Evolutionary conservation across 2,329 filamentous ascomycete species (phyloP).

Genomic region (Pestalotiopsis sp.): DNA sequence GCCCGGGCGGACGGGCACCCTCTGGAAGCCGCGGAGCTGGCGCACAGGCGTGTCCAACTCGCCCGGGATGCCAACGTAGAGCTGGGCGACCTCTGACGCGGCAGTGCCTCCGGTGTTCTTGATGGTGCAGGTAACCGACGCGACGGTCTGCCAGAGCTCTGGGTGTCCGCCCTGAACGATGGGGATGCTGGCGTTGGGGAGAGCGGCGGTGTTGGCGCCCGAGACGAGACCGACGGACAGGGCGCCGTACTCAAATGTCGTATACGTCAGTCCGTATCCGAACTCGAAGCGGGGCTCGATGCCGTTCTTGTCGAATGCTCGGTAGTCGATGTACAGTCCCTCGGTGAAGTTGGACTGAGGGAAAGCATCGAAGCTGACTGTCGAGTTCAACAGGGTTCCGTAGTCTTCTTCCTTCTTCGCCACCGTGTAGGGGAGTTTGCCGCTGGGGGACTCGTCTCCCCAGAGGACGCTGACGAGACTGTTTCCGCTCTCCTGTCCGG

Average conservation of each 20-base stretch:
- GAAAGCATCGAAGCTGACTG: slow-evolving; percentile 37
- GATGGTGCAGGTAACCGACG: slow-evolving; percentile 58
- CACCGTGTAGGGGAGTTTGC: slow-evolving; percentile 32
- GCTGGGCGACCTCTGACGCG: slow-evolving; percentile 69
- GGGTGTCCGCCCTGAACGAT: slow-evolving; percentile 44
- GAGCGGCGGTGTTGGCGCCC: neutral
- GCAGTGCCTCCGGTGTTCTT: slow-evolving; percentile 64
- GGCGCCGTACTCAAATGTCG: slow-evolving; percentile 63
- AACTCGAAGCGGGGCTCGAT: slow-evolving; percentile 80
- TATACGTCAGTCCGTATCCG: slow-evolving; percentile 81
- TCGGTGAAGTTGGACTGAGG: slow-evolving; percentile 82
- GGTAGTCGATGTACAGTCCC: slow-evolving; percentile 84
- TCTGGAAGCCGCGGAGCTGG: slow-evolving; percentile 62
- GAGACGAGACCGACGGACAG: neutral
- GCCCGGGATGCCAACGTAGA: slow-evolving; percentile 51
- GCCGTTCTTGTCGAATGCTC: slow-evolving; percentile 77
- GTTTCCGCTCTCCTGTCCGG: slow-evolving; percentile 80
- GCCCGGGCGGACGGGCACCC: slow-evolving; percentile 58
- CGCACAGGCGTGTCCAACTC: slow-evolving; percentile 20
- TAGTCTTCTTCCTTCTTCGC: slow-evolving; percentile 28
- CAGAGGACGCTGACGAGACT: slow-evolving; percentile 71
- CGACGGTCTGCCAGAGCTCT: slow-evolving; percentile 49
- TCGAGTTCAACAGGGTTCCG: slow-evolving; percentile 66
- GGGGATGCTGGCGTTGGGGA: slow-evolving; percentile 28
- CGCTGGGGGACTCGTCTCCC: slow-evolving; percentile 38